Evolutionary conservation across 163 green algal species (phyloP).

Genomic region (Chlorella variabilis): DNA sequence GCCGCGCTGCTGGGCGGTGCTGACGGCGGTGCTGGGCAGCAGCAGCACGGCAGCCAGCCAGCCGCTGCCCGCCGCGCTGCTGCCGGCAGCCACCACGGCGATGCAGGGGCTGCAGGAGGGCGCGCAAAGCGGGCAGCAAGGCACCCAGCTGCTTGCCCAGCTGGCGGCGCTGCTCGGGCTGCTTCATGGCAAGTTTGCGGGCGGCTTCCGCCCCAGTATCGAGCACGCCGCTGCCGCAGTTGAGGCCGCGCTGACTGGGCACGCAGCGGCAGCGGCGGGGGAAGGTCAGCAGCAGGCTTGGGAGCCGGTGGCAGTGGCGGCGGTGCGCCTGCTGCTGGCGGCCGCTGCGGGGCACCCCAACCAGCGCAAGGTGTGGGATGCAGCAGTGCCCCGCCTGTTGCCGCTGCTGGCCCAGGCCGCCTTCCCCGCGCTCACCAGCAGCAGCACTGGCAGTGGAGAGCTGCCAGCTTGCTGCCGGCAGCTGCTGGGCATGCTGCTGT

Average conservation of each 20-base stretch:
- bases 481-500: conserved; percentile 16
- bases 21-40: conserved; percentile 16
- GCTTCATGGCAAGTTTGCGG: conserved; percentile 6
- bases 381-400: conserved; percentile 34
- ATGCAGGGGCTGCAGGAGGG: not conserved
- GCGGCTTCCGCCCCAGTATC: conserved; percentile 8
- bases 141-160: not conserved
- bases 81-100: conserved; percentile 3
- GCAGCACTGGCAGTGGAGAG: not conserved
- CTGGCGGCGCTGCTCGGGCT: conserved; percentile 9
- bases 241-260: conserved; percentile 16
- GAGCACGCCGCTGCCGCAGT: conserved; percentile 10
- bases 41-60: conserved; percentile 5
- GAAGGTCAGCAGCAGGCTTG: not conserved
- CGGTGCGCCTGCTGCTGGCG: conserved; percentile 4
- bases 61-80: conserved; percentile 26
- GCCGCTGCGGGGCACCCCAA: conserved; percentile 31
- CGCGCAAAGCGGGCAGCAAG: not conserved
- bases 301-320: not conserved
- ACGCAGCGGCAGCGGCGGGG: not conserved
- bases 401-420: conserved; percentile 19
- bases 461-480: not conserved
- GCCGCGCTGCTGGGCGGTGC: conserved; percentile 26
- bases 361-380: conserved; percentile 43
- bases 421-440: not conserved